Evolutionary conservation across 352 stramenopile genomes (phyloP), one percentile per base, ranked within the genome.

Genomic region (Pythium aquatile): DNA sequence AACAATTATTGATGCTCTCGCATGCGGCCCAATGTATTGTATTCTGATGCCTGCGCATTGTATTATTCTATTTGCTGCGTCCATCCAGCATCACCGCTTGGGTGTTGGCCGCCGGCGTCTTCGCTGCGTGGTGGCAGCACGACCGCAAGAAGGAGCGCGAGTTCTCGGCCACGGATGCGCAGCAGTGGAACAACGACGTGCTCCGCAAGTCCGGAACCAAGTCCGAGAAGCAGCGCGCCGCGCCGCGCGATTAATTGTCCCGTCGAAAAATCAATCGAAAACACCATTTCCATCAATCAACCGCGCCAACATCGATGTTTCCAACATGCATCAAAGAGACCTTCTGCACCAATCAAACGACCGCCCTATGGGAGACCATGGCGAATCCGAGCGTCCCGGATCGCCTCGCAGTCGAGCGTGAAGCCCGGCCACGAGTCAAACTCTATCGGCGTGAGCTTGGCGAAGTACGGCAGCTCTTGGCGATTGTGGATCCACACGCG

Each of bases 101-200:
- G 81, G 61, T 75, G 20, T 63, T 85, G 51, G 79, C 81, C 4
- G 54, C 74, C 28, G 72, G 70, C 6, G 68, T 76, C 39, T 73
- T 74, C 46, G 62, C 55, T 1, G 75, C 63, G 37, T 88, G 79
- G 78, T 85, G 83, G 71, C 63, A 80, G 55, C 77, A 88, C 58
- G 81, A 90, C 59, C 57, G 70, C 47, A 79, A 79, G 78, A 79
- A 81, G 61, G 75, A 75, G 60, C 75, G 76, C 58, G 73, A 84
- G 67, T 90, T 90, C 64, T 75, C 77, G 16, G 61, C 60, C 16
- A 54, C 61, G 20, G 81, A 90, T 37, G 47, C 72, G 11, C 58
- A 58, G 33, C 49, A 79, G 61, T 90, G 81, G 81, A 90, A 90
- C 62, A 65, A 83, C 35, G 71, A 83, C 24, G 73, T 90, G 48